Evolutionary conservation across 768 basidiomycete genomes (phyloP).

Genomic region (Zangia roseola): DNA sequence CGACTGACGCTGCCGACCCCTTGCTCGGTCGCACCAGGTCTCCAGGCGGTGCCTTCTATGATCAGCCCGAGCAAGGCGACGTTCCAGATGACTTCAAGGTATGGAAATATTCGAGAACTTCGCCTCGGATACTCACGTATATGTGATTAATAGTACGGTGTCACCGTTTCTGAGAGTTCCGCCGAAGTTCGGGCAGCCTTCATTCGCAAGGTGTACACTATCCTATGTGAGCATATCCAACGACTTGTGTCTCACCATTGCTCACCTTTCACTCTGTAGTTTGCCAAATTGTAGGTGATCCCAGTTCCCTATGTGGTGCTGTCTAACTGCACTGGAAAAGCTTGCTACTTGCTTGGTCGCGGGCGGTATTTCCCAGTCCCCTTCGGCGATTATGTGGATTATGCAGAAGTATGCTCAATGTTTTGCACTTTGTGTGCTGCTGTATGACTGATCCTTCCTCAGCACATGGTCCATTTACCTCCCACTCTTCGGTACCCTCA

Average conservation of each 20-base stretch:
- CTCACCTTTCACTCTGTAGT: constrained; percentile 42
- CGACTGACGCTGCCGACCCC: constrained; percentile 47
- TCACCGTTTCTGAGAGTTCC: constrained; percentile 74
- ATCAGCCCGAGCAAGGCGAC: constrained; percentile 73
- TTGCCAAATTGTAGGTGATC: constrained; percentile 61
- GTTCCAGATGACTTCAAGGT: constrained; percentile 95
- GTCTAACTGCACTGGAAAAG: constrained; percentile 27
- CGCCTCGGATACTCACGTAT: constrained; percentile 3
- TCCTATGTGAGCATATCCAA: constrained; percentile 65
- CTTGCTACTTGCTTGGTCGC: constrained; percentile 79
- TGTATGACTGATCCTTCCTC: constrained; percentile 3
- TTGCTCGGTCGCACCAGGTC: constrained; percentile 52
- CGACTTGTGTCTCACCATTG: background rate
- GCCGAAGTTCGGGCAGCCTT: constrained; percentile 81
- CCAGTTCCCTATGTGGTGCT: background rate
- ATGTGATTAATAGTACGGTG: constrained; percentile 61
- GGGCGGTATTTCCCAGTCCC: constrained; percentile 64
- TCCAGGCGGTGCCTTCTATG: constrained; percentile 54
- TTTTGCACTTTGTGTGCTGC: background rate
- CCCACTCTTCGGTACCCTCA: constrained; percentile 73
- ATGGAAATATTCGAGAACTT: constrained; percentile 9
- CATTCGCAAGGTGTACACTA: constrained; percentile 87
- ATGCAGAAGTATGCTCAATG: constrained; percentile 54
- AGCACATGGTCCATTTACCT: constrained; percentile 82
- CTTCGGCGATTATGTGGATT: constrained; percentile 65